phyloP scores from a whole-genome alignment of 2,329 filamentous ascomycete species.

The Pseudogymnoascus sp. region DNA sequence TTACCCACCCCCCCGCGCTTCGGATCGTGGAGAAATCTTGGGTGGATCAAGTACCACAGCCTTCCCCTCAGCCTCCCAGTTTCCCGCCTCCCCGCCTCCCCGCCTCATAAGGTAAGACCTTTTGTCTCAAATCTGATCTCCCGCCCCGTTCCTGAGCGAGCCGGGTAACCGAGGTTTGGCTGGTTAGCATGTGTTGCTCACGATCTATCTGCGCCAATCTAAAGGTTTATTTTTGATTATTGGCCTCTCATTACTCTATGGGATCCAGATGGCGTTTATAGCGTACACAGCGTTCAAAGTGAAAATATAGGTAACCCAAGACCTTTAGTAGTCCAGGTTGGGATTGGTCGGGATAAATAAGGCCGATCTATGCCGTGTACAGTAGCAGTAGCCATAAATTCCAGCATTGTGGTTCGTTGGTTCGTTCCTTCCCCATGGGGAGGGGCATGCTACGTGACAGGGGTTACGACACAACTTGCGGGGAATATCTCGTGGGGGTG shows the following conservation, averaged over 20 bases:
- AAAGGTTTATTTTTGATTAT: neutral
- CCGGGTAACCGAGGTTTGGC: neutral
- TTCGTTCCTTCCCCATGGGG: slow-evolving; percentile 5
- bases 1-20: neutral
- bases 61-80: neutral
- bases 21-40: neutral
- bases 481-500: neutral
- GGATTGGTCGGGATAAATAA: neutral
- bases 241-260: neutral
- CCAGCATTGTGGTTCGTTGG: neutral
- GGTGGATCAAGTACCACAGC: neutral
- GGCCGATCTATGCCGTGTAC: neutral
- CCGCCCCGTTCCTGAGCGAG: slow-evolving; percentile 6
- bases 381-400: neutral
- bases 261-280: neutral
- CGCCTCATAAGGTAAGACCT: neutral
- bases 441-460: neutral
- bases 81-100: no score
- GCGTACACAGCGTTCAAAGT: neutral
- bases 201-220: neutral
- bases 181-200: neutral
- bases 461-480: neutral
- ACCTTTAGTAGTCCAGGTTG: neutral
- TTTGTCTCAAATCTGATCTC: neutral
- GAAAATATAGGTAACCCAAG: neutral